Evolutionary conservation across 129 eudicot species (phyloP), one percentile per base, ranked within the genome.

Genomic region (Chrysanthemum lavandulifolium): DNA sequence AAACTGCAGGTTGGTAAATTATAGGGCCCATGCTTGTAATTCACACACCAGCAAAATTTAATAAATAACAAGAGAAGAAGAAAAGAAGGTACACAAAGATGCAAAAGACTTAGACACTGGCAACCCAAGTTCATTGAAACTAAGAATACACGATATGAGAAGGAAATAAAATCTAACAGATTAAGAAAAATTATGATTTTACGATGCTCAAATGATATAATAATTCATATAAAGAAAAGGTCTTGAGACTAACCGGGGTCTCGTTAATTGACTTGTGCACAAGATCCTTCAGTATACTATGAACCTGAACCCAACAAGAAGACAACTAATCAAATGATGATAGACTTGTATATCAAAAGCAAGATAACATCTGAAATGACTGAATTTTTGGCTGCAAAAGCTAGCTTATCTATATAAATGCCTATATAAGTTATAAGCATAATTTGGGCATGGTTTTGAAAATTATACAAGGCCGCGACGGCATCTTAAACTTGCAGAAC

Each of bases 231-330:
- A 21, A 6, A n/a, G n/a, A 63, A 5, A 61, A 36, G 53, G 11
- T 29, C 59, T 43, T 49, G 72, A 67, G 64, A 78, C 95, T 87
- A 74, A 84, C 98, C 95, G 75, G 9, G 7, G 98, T 89, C 86
- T 93, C 98, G 52, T 67, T 87, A 13, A 89, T 89, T 13, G 98
- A 78, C 80, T 89, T 93, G 85, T 86, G 98, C 71, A 93, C 90
- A 69, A 93, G 86, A 27, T 93, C 98, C 89, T 87, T 93, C 76
- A 93, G 80, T 73, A 93, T 82, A 59, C 84, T 81, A 79, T 93
- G 98, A 79, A 93, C 98, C 98, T 93, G 90, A 63, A 79, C 68
- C 69, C 79, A 80, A 67, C 5, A 67, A 64, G 40, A 55, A 45
- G 47, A 12, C 53, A 8, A 15, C 53, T 49, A 33, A 60, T 31